Evolutionary conservation across 2,329 filamentous ascomycete genomes (phyloP).

Genomic region (Aulographum hederae): DNA sequence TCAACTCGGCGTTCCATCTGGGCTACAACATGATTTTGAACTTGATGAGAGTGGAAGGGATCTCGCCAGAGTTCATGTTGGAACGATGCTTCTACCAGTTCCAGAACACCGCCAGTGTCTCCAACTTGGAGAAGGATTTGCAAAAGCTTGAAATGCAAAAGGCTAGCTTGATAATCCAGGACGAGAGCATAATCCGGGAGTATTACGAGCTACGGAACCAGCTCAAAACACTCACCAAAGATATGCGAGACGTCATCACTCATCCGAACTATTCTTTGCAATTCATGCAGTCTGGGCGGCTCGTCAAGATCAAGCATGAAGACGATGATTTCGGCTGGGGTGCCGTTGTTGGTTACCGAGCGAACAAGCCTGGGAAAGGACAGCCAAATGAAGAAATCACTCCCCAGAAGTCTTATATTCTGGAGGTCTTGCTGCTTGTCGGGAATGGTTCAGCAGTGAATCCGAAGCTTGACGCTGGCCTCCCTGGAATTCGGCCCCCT

Average conservation of each 20-base stretch:
- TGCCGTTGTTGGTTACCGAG: constrained; percentile 57
- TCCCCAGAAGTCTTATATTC: constrained; percentile 60
- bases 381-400: constrained; percentile 46
- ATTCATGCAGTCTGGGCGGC: constrained; percentile 72
- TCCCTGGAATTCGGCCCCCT: constrained; percentile 45
- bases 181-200: constrained; percentile 78
- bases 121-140: constrained; percentile 65
- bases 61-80: constrained; percentile 97
- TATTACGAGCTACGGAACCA: constrained; percentile 85
- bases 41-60: constrained; percentile 91
- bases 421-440: constrained; percentile 62
- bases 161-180: constrained; percentile 56
- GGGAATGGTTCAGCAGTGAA: constrained; percentile 33
- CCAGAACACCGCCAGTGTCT: constrained; percentile 81
- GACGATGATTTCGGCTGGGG: constrained; percentile 89
- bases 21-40: constrained; percentile 99
- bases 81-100: constrained; percentile 97
- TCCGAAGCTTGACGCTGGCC: constrained; percentile 44
- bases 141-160: constrained; percentile 59
- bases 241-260: constrained; percentile 83
- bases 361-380: constrained; percentile 47
- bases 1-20: constrained; percentile 94
- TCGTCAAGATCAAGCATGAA: constrained; percentile 68
- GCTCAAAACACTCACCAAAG: constrained; percentile 63
- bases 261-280: constrained; percentile 73